Evolutionary conservation across 2,329 filamentous ascomycete species (phyloP).

Genomic region (Fusarium succisae): DNA sequence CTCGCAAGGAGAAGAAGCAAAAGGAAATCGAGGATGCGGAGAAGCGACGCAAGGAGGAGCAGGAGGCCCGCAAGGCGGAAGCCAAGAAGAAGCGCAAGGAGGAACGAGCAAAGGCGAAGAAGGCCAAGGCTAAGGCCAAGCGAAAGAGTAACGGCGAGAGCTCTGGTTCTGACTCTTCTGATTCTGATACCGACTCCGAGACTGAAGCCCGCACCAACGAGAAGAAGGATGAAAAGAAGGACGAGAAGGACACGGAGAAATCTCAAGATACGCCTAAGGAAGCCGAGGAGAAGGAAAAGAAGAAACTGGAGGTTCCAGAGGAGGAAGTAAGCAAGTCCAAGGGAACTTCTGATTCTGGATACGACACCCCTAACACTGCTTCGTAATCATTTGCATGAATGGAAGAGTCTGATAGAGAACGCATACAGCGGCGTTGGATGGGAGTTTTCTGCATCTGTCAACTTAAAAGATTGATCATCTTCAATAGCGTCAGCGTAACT

Average conservation of each 20-base stretch:
- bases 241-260: constrained; percentile 25
- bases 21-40: constrained; percentile 55
- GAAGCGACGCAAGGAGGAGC: constrained; percentile 51
- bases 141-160: constrained; percentile 30
- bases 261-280: constrained; percentile 2
- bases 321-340: constrained; percentile 36
- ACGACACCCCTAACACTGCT: constrained; percentile 43
- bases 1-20: constrained; percentile 59
- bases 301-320: constrained; percentile 14
- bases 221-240: constrained; percentile 32
- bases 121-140: constrained; percentile 41
- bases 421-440: constrained; percentile 20
- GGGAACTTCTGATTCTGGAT: constrained; percentile 48
- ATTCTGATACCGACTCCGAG: constrained; percentile 38
- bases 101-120: constrained; percentile 38
- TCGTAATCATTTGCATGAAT: constrained; percentile 18
- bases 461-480: background rate
- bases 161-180: constrained; percentile 36
- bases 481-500: background rate
- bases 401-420: background rate
- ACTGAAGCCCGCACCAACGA: constrained; percentile 32
- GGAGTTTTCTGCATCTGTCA: background rate
- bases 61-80: constrained; percentile 45
- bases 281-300: constrained; percentile 3
- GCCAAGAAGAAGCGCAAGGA: constrained; percentile 43